phyloP scores from a whole-genome alignment of 495 filamentous ascomycete genomes.

The Penicillium cataractarum region DNA sequence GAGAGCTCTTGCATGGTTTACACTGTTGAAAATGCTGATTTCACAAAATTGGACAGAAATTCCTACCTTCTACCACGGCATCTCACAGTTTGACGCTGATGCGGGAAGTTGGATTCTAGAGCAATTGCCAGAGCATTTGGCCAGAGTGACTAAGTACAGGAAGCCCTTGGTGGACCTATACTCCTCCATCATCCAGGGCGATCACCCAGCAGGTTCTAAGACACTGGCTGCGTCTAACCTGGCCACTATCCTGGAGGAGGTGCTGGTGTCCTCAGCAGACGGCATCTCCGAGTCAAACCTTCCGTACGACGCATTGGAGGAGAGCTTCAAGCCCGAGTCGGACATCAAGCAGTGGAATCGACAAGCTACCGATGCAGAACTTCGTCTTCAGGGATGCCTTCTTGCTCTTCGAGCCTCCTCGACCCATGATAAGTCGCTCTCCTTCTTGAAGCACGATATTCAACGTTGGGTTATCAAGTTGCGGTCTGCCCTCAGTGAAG shows the following conservation, averaged over 20 bases:
- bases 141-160: slow-evolving; percentile 24
- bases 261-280: slow-evolving; percentile 25
- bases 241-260: slow-evolving; percentile 36
- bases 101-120: slow-evolving; percentile 46
- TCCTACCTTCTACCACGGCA: slow-evolving; percentile 27
- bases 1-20: slow-evolving; percentile 44
- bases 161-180: slow-evolving; percentile 35
- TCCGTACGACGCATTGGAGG: slow-evolving; percentile 32
- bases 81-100: slow-evolving; percentile 42
- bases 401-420: slow-evolving; percentile 57
- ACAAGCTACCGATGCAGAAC: slow-evolving; percentile 46
- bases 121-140: slow-evolving; percentile 32
- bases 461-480: slow-evolving; percentile 38
- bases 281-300: slow-evolving; percentile 21
- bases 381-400: slow-evolving; percentile 58
- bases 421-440: slow-evolving; percentile 10
- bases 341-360: slow-evolving; percentile 42
- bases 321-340: slow-evolving; percentile 27
- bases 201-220: slow-evolving; percentile 35
- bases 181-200: slow-evolving; percentile 34
- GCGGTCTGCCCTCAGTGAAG: slow-evolving; percentile 44
- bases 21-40: slow-evolving; percentile 31
- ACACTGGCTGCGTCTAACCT: slow-evolving; percentile 38
- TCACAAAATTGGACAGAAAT: slow-evolving; percentile 24
- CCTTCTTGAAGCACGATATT: slow-evolving; percentile 26